Percentiles rank a stretch among this genome's conserved stretches.
These are phyloP conservation scores for Tricholoma saponaceum DNA, from an alignment of 768 basidiomycete species.

Conservation along the genomic window DNA sequence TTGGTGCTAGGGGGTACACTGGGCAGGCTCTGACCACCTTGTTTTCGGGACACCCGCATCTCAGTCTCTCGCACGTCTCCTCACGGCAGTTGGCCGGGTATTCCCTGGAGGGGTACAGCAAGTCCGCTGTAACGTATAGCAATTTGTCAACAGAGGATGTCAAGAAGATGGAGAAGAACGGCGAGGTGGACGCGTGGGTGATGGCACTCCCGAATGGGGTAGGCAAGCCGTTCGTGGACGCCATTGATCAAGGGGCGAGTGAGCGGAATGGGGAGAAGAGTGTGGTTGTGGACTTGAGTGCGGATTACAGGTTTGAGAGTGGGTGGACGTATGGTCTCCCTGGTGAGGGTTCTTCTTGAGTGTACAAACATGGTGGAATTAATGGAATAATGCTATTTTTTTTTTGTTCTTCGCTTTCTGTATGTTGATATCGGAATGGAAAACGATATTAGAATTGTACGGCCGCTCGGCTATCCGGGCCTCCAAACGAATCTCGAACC, in stretches of 20 bases:
- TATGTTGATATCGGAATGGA: constrained; percentile 11
- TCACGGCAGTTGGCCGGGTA: constrained; percentile 90
- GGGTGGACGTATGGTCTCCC: constrained; percentile 98
- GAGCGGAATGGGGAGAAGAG: constrained; percentile 55
- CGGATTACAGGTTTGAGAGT: constrained; percentile 93
- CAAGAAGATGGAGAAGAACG: constrained; percentile 81
- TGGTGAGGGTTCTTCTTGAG: constrained; percentile 65
- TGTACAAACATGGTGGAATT: constrained; percentile 26
- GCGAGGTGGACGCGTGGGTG: constrained; percentile 96
- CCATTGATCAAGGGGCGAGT: constrained; percentile 73
- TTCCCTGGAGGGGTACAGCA: constrained; percentile 77
- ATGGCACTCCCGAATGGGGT: constrained; percentile 99
- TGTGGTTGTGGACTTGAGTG: constrained; percentile 88
- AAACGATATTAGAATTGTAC: constrained; percentile 69
- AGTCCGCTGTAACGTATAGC: constrained; percentile 67
- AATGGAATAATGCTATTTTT: constrained; percentile 22
- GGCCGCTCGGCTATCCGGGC: constrained; percentile 61
- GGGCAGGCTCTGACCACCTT: constrained; percentile 88
- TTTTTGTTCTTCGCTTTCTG: constrained; percentile 24
- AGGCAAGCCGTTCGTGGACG: constrained; percentile 95
- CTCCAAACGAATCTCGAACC: constrained; percentile 90
- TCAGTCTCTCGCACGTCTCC: constrained; percentile 92
- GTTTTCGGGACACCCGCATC: constrained; percentile 83
- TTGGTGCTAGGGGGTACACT: constrained; percentile 95
- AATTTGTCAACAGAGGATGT: constrained; percentile 80